Conservation (phyloP, 352 stramenopile species). For the Thalassiosira livingstoniorum region DNA sequence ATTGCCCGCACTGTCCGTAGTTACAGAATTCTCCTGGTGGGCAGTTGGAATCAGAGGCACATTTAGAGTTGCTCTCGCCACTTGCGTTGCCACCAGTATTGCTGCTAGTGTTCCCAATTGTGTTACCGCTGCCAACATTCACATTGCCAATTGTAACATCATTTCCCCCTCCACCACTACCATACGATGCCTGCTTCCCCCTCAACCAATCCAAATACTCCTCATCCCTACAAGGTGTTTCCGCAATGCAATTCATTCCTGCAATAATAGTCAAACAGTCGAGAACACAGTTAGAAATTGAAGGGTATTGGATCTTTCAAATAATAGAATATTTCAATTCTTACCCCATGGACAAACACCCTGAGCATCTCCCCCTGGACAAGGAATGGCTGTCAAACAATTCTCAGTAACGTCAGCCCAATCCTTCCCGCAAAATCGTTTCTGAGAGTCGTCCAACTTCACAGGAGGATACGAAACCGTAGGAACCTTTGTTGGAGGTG, state of each 20-base stretch:
- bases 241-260: slow-evolving; percentile 38
- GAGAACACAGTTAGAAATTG: slow-evolving; percentile 16
- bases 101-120: not conserved
- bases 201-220: slow-evolving; percentile 42
- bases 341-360: slow-evolving; percentile 39
- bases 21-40: slow-evolving; percentile 31
- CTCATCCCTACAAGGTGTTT: slow-evolving; percentile 46
- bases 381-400: slow-evolving; percentile 47
- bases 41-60: slow-evolving; percentile 25
- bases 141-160: too few species aligned
- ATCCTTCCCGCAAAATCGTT: slow-evolving; percentile 39
- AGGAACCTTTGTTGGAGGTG: slow-evolving; percentile 7
- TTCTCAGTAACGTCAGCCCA: slow-evolving; percentile 52
- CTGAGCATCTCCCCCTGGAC: slow-evolving; percentile 31
- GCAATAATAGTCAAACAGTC: not conserved
- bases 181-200: slow-evolving; percentile 32
- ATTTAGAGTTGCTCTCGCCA: slow-evolving; percentile 7
- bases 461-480: slow-evolving; percentile 32
- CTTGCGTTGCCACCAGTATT: slow-evolving; percentile 3
- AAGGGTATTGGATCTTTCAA: not conserved
- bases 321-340: not conserved
- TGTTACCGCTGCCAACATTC: not conserved
- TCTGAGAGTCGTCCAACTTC: slow-evolving; percentile 30
- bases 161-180: slow-evolving; percentile 5
- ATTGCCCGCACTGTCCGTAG: slow-evolving; percentile 27